Evolutionary conservation across 2,329 filamentous ascomycete genomes (phyloP).

Genomic region (Akanthomyces muscarius): DNA sequence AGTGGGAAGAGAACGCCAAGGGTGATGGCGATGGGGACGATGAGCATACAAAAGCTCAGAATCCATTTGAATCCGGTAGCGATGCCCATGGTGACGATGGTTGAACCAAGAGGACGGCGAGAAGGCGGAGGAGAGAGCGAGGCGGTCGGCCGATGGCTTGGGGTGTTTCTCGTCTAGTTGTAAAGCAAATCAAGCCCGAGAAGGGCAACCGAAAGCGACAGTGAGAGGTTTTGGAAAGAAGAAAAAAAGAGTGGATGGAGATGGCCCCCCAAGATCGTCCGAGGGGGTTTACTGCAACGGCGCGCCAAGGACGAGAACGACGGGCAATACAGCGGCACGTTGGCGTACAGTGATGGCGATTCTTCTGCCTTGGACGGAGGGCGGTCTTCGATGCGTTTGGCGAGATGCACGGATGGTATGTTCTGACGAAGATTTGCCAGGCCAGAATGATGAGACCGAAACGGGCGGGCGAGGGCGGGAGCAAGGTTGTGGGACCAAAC

Average conservation of each 20-base stretch:
- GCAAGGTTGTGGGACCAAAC: neutral
- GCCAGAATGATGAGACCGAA: neutral
- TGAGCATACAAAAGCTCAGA: constrained; percentile 47
- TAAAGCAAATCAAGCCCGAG: neutral
- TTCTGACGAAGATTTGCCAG: constrained; percentile 13
- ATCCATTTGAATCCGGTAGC: constrained; percentile 35
- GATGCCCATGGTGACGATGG: constrained; percentile 32
- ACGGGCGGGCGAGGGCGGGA: neutral
- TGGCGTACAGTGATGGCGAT: neutral
- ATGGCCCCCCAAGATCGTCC: neutral
- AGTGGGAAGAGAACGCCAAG: constrained; percentile 48
- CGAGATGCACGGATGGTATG: constrained; percentile 6
- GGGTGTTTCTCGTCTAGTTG: neutral
- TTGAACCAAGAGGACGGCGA: neutral
- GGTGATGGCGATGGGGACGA: constrained; percentile 46
- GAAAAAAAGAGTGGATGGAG: constrained; percentile 16
- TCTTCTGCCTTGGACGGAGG: neutral
- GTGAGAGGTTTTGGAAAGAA: constrained; percentile 10
- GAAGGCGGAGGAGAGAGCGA: neutral
- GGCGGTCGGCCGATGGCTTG: neutral
- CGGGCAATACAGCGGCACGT: neutral
- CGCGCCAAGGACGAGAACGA: neutral
- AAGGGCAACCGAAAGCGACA: neutral
- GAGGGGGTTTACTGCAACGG: neutral
- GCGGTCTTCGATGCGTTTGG: neutral